phyloP scores from a whole-genome alignment of 345 rosid species.

The Fremontodendron californicum region DNA sequence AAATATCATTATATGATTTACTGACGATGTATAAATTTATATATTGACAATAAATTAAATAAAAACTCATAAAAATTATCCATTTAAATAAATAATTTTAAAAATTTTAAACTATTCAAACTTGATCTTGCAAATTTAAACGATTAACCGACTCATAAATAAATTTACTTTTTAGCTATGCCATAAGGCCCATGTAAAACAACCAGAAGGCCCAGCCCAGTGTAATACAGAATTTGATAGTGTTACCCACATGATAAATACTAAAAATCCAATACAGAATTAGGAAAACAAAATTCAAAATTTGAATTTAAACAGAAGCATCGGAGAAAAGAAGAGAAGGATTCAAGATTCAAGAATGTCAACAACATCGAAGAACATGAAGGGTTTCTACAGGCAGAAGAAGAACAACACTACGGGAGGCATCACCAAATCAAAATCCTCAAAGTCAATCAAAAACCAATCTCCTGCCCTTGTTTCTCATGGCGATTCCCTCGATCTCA shows the following conservation, averaged over 20 bases:
- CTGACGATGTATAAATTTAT: too few relatives aligned
- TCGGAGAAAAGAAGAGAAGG: slow-evolving; percentile 5
- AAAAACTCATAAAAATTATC: too few relatives aligned
- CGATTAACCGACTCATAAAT: too few relatives aligned
- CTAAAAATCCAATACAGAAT: not conserved
- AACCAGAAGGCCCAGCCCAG: not conserved
- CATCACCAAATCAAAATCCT: slow-evolving; percentile 32
- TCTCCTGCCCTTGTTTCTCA: slow-evolving; percentile 47
- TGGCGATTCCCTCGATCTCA: slow-evolving; percentile 50
- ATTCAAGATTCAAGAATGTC: slow-evolving; percentile 38
- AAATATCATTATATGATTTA: too few relatives aligned
- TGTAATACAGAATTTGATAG: too few relatives aligned
- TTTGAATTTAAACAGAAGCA: slow-evolving; percentile 17
- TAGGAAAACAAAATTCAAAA: slow-evolving; percentile 21
- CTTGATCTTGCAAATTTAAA: too few relatives aligned
- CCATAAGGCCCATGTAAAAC: not conserved
- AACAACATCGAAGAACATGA: slow-evolving; percentile 44
- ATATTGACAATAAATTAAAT: too few relatives aligned
- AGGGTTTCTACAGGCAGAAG: slow-evolving; percentile 62
- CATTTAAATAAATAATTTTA: too few relatives aligned
- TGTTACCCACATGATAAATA: not conserved
- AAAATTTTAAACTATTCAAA: too few relatives aligned
- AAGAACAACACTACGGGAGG: slow-evolving; percentile 31
- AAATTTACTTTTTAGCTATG: too few relatives aligned
- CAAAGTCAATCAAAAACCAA: slow-evolving; percentile 34